Evolutionary conservation across 1,284 basidiomycete species (phyloP).

Genomic region (Meira miltonrushii): DNA sequence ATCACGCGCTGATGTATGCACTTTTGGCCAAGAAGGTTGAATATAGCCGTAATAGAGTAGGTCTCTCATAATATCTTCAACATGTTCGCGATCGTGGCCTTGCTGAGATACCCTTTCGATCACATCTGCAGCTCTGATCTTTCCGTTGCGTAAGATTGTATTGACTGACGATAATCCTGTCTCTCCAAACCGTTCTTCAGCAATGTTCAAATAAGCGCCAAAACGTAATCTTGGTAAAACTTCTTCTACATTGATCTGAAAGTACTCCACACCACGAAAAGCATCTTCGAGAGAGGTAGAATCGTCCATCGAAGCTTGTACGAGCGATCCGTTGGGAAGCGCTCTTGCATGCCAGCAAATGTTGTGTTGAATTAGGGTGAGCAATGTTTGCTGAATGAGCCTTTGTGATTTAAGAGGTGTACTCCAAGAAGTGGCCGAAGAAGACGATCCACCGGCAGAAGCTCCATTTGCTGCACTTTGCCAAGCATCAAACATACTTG

Average conservation of each 20-base stretch:
- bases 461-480: neutral
- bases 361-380: slow-evolving; percentile 87
- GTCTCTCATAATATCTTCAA: slow-evolving; percentile 2
- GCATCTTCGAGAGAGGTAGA: slow-evolving; percentile 10
- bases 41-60: slow-evolving; percentile 38
- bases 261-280: slow-evolving; percentile 40
- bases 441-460: slow-evolving; percentile 6
- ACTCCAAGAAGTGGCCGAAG: slow-evolving; percentile 52
- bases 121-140: slow-evolving; percentile 71
- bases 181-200: slow-evolving; percentile 58
- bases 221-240: slow-evolving; percentile 50
- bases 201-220: slow-evolving; percentile 68
- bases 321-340: slow-evolving; percentile 20
- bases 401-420: slow-evolving; percentile 64
- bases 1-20: slow-evolving; percentile 53
- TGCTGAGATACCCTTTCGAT: slow-evolving; percentile 51
- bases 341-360: slow-evolving; percentile 52
- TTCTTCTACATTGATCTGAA: slow-evolving; percentile 53
- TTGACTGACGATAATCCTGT: slow-evolving; percentile 58
- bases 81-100: neutral
- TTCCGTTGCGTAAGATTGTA: slow-evolving; percentile 72
- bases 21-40: slow-evolving; percentile 35
- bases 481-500: slow-evolving; percentile 17
- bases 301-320: slow-evolving; percentile 1
- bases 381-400: slow-evolving; percentile 66